Conservation (phyloP, 495 filamentous ascomycete species). For the Podospora tetraspora region DNA sequence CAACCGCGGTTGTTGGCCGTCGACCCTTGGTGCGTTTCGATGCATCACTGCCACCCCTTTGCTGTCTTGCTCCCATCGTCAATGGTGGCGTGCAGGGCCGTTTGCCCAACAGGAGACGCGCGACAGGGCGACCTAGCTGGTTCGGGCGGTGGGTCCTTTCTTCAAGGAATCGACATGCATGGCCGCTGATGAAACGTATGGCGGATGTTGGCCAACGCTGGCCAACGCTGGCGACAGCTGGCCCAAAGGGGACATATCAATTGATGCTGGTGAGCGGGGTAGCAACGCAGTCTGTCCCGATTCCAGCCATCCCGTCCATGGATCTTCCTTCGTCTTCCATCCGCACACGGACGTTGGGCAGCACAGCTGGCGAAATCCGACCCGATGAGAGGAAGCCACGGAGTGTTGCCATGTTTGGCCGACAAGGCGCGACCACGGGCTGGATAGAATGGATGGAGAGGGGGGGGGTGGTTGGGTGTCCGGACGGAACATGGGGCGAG, state of each 20-base stretch:
- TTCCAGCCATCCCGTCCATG: background rate
- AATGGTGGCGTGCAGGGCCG: background rate
- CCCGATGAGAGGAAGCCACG: background rate
- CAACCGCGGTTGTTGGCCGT: background rate
- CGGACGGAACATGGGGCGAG: background rate
- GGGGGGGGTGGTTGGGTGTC: background rate
- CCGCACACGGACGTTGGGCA: slow-evolving; percentile 7
- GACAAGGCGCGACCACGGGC: background rate
- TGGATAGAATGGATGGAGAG: background rate
- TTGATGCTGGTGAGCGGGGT: slow-evolving; percentile 3
- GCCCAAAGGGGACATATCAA: background rate
- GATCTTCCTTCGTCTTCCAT: background rate
- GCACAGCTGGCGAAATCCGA: background rate
- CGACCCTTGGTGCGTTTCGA: background rate
- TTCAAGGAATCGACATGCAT: background rate
- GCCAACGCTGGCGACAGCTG: background rate
- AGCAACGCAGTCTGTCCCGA: background rate
- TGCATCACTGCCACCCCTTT: background rate
- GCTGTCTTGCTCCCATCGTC: background rate
- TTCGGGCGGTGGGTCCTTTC: background rate
- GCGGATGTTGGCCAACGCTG: background rate
- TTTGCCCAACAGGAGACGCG: background rate
- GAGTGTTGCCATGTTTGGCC: background rate
- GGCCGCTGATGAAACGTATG: background rate
- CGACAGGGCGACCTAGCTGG: background rate